A percentile compares a stretch with the other conserved stretches of the same genome.
phyloP scores from a whole-genome alignment of 306 rosid species.

The Bauhinia variegata region DNA sequence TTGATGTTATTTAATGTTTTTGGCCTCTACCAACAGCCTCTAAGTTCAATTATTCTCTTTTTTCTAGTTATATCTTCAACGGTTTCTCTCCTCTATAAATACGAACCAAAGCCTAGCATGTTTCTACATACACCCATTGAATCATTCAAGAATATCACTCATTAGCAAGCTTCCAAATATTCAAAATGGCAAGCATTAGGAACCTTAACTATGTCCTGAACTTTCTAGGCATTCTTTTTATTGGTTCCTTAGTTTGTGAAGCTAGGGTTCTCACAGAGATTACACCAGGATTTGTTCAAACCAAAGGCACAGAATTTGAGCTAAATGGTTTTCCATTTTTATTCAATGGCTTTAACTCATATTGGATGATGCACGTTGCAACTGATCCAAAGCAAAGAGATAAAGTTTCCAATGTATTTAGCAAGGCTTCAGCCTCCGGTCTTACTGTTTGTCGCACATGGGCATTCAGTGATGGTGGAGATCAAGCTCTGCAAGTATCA shows the following conservation, averaged over 20 bases:
- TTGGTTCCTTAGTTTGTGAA: constrained; percentile 28
- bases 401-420: constrained; percentile 50
- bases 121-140: constrained; percentile 20
- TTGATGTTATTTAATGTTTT: constrained; percentile 25
- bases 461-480: constrained; percentile 64
- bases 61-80: neutral
- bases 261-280: neutral
- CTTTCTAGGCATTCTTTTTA: constrained; percentile 11
- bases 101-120: neutral
- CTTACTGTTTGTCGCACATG: constrained; percentile 60
- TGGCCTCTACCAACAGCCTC: constrained; percentile 27
- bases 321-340: constrained; percentile 41
- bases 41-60: constrained; percentile 7
- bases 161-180: neutral
- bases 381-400: constrained; percentile 44
- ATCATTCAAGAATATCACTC: neutral
- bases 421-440: constrained; percentile 50
- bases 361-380: constrained; percentile 62
- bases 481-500: constrained; percentile 49
- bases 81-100: constrained; percentile 30
- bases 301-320: constrained; percentile 38
- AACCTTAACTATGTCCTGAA: neutral
- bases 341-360: constrained; percentile 65
- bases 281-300: constrained; percentile 46
- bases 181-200: constrained; percentile 21